These are phyloP conservation scores for Aciculosporium take DNA, from an alignment of 2,329 filamentous ascomycete genomes.

Conservation along the genomic window DNA sequence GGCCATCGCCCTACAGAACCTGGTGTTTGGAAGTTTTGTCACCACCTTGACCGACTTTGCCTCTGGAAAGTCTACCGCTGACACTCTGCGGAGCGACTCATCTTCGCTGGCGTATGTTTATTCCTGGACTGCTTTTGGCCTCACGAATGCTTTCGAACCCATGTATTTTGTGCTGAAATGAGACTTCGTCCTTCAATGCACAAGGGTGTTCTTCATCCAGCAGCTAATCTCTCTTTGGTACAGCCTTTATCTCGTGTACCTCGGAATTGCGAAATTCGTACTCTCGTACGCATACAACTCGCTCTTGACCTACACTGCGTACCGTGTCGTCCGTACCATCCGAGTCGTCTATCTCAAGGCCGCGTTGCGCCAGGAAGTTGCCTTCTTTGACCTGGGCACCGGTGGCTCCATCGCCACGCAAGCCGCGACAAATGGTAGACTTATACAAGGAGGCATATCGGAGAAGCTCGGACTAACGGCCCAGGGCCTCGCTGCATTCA, in stretches of 20 bases:
- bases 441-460: slow-evolving; percentile 26
- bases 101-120: slow-evolving; percentile 16
- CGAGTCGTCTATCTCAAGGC: slow-evolving; percentile 35
- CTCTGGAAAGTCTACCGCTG: slow-evolving; percentile 12
- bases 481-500: slow-evolving; percentile 23
- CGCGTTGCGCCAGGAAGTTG: slow-evolving; percentile 34
- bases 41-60: slow-evolving; percentile 21
- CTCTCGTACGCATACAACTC: slow-evolving; percentile 33
- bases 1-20: slow-evolving; percentile 23
- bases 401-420: slow-evolving; percentile 28
- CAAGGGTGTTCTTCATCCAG: no score
- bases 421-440: slow-evolving; percentile 29
- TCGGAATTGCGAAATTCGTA: slow-evolving; percentile 39
- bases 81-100: slow-evolving; percentile 17
- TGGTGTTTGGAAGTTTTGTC: slow-evolving; percentile 25
- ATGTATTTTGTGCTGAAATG: no score
- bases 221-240: slow-evolving; percentile 17
- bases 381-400: slow-evolving; percentile 30
- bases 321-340: slow-evolving; percentile 33
- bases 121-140: slow-evolving; percentile 13
- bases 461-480: slow-evolving; percentile 27
- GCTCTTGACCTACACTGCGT: slow-evolving; percentile 34
- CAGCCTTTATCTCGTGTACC: slow-evolving; percentile 43
- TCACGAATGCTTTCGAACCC: neutral
- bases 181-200: no score